Base-by-base conservation (phyloP, 2,329 filamentous ascomycete genomes). In the Metarhizium rileyi region DNA sequence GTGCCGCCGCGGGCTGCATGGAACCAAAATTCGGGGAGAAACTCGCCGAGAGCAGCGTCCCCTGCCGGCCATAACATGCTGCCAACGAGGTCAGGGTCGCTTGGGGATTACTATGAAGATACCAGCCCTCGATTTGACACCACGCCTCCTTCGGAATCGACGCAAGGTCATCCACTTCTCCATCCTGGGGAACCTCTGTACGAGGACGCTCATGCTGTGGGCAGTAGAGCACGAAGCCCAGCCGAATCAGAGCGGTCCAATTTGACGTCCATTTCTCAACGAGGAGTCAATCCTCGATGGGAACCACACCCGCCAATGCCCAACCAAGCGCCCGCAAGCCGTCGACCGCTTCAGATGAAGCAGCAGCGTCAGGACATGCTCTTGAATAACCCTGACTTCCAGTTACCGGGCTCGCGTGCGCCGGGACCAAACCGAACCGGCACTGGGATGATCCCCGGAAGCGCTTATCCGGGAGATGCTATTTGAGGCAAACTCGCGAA, bases 211-310 rank as follows among this genome's bases (percentile, higher is more conserved):
- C 78, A 77, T 41, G 76, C 55, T 30, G 58, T 78, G 55, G 63
- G 63, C 28, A 61, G 67, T 27, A 76, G 77, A 42, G 68, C 78
- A 43, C 78, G 86, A 59, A 91, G 83, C 59, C 90, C 87, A 28
- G 80, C 83, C 27, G 79, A 83, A 59, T 91, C 86, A 54, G 88
- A 95, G 61, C 78, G 81, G 23, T 91, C 84, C 43, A 87, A 86
- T 58, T 96, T 95, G 67, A 96, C 91, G 1, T 93, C 87, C 10
- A 85, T 97, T 43, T 91, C 86, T 0, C 90, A 96, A 66, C 80
- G 91, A 30, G 86, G 87, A 1, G 72, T 96, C 49, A 96, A 96
- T 64, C 91, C 90, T 6, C 83, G 84, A 52, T 96, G 91, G 90
- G 80, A 86, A 54, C 80, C 78, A 2, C 70, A 75, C 42, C 66